Conservation (phyloP, 306 rosid species). For the Cucumis hystrix region DNA sequence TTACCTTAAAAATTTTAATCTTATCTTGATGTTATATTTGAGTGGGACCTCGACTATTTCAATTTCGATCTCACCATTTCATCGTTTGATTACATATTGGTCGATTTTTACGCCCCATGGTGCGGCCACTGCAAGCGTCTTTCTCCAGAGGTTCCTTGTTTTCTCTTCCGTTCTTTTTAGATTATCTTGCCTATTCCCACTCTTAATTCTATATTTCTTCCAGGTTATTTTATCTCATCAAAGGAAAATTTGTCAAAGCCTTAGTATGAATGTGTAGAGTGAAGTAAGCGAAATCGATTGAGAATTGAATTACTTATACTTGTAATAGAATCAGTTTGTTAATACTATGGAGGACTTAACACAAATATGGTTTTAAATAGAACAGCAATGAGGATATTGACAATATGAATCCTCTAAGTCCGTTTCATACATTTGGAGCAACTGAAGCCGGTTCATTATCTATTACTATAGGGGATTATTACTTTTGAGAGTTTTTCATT, state of each 20-base stretch:
- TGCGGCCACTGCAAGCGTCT: slow-evolving; percentile 99
- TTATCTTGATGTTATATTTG: no score
- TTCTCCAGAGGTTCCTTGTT: slow-evolving; percentile 59
- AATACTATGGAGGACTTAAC: background rate
- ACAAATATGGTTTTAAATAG: background rate
- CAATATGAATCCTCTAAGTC: background rate
- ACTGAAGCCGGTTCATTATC: background rate
- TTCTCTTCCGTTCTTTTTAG: background rate
- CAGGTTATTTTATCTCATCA: background rate
- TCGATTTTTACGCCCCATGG: slow-evolving; percentile 97
- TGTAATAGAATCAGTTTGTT: background rate
- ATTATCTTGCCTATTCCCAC: background rate
- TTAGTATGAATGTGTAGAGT: background rate
- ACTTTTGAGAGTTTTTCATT: background rate
- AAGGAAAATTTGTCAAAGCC: background rate
- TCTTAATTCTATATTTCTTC: background rate
- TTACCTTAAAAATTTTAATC: no score
- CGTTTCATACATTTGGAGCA: background rate
- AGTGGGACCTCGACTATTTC: slow-evolving; percentile 73
- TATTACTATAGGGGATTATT: no score
- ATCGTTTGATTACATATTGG: slow-evolving; percentile 57
- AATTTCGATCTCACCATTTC: slow-evolving; percentile 76
- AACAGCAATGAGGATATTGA: background rate
- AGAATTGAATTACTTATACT: background rate
- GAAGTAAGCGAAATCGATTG: background rate